Conservation (phyloP, 192 early-diverging fungal genomes). For the Rhizophagus sp. region DNA sequence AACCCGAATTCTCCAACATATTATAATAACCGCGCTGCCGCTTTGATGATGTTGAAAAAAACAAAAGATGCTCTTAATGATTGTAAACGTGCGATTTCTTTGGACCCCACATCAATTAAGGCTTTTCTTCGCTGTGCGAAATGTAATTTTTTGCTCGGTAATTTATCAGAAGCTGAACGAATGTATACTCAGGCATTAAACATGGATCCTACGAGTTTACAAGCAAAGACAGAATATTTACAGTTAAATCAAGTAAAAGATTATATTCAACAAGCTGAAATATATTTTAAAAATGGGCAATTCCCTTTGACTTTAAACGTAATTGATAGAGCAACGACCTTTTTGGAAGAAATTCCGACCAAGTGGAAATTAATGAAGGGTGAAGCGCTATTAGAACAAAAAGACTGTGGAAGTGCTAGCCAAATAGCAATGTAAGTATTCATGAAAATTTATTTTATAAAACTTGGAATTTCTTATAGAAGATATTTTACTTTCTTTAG, state of each 20-base stretch:
- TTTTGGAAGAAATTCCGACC: conserved; percentile 44
- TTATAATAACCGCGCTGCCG: conserved; percentile 80
- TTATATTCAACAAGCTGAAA: conserved; percentile 48
- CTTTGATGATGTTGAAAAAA: conserved; percentile 66
- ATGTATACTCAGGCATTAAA: conserved; percentile 45
- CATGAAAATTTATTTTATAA: neutral
- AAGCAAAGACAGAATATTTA: conserved; percentile 42
- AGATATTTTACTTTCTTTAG: conserved; percentile 34
- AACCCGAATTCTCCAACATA: conserved; percentile 63
- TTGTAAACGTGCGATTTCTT: conserved; percentile 55
- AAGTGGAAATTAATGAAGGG: conserved; percentile 69
- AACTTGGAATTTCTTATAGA: neutral
- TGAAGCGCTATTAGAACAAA: conserved; percentile 62
- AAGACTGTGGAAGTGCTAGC: conserved; percentile 64
- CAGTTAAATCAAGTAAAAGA: conserved; percentile 44
- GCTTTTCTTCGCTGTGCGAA: conserved; percentile 68
- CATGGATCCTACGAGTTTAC: conserved; percentile 42
- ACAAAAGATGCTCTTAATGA: conserved; percentile 64
- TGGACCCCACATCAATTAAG: conserved; percentile 66
- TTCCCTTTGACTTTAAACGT: conserved; percentile 47
- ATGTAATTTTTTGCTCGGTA: conserved; percentile 69
- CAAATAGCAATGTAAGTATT: conserved; percentile 42
- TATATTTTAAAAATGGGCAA: conserved; percentile 49
- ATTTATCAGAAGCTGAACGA: conserved; percentile 60
- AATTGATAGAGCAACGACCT: conserved; percentile 46